Conservation (phyloP, 1,139 yeast species). For the Meyerozyma athensensis region DNA sequence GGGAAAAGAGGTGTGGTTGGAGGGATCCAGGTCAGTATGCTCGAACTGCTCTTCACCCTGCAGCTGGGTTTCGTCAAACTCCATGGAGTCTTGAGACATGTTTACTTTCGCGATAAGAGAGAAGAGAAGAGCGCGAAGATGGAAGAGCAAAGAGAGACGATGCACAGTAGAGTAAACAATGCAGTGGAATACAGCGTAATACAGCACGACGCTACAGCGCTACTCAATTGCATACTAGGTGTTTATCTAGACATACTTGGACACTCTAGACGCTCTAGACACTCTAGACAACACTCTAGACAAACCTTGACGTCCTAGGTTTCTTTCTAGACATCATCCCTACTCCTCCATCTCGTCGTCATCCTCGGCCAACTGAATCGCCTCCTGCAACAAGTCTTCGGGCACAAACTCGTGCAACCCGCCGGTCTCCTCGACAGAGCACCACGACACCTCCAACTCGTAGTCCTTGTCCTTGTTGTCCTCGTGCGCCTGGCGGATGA, state of each 20-base stretch:
- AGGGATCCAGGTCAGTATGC: neutral
- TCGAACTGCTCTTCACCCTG: neutral
- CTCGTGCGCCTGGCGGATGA: constrained; percentile 91
- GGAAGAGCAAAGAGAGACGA: neutral
- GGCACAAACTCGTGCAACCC: constrained; percentile 84
- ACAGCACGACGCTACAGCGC: too few relatives aligned
- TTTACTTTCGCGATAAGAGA: neutral
- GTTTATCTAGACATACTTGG: too few relatives aligned
- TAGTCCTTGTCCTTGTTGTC: constrained; percentile 97
- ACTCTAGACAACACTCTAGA: too few relatives aligned
- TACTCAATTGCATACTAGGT: too few relatives aligned
- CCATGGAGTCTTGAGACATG: neutral
- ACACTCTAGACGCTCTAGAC: too few relatives aligned
- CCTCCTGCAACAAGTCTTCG: constrained; percentile 71
- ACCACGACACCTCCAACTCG: constrained; percentile 93
- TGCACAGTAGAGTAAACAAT: too few relatives aligned
- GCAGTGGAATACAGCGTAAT: too few relatives aligned
- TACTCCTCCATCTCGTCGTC: constrained; percentile 64
- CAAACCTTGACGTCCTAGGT: too few relatives aligned
- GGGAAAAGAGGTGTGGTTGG: neutral
- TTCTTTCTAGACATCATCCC: too few relatives aligned
- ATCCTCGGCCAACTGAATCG: constrained; percentile 73
- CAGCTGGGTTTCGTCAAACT: constrained; percentile 1
- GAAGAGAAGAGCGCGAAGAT: neutral
- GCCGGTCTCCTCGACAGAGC: constrained; percentile 64